Evolutionary conservation across 2,329 filamentous ascomycete genomes (phyloP), one percentile per base, ranked within the genome.

Genomic region (Alternaria gansuensis): DNA sequence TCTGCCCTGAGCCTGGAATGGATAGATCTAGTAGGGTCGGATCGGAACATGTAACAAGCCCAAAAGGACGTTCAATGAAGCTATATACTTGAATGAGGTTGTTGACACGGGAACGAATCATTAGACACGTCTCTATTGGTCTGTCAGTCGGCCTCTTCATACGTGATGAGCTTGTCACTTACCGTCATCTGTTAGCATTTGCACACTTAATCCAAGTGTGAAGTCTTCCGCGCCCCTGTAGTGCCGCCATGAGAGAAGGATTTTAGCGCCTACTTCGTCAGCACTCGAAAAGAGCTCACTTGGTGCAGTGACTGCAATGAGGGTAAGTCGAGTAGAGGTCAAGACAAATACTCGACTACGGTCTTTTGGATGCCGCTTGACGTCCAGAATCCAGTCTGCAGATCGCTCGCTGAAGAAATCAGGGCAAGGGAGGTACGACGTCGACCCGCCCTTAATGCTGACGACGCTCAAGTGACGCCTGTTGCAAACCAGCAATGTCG

Each of bases 291-390:
- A 67, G 24, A 51, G 60, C 37, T 74, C 67, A 34, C 72, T 71
- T 21, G 75, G 56, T 23, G 69, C 65, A 7, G 63, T 71, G 17
- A 84, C 67, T 46, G 82, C 77, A n/a, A 86, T 64, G 77, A 84
- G 80, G 33, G 83, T 77, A 0, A 90, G 54, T 28, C 78, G 78
- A 0, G 78, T 79, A 11, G 81, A 82, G 1, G 87, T 91, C 43
- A 91, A 76, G 9, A 90, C 76, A 56, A 88, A 85, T 1, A 87
- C 67, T n/a, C 85, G 82, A 26, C 79, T 77, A 5, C 79, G 75
- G 52, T 82, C 77, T 2, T 74, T 68, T 1, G 82, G 81, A 57
- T 84, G 84, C 8, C 75, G 66, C 62, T 81, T 81, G 1, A 88
- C 69, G 67, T 90, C 84, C 57, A 92, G 71, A 46, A 92, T 84